Percentiles rank a stretch among this genome's conserved stretches.
Evolutionary conservation across 2,329 filamentous ascomycete genomes (phyloP).

Genomic region (Fusarium pseudonygamai): DNA sequence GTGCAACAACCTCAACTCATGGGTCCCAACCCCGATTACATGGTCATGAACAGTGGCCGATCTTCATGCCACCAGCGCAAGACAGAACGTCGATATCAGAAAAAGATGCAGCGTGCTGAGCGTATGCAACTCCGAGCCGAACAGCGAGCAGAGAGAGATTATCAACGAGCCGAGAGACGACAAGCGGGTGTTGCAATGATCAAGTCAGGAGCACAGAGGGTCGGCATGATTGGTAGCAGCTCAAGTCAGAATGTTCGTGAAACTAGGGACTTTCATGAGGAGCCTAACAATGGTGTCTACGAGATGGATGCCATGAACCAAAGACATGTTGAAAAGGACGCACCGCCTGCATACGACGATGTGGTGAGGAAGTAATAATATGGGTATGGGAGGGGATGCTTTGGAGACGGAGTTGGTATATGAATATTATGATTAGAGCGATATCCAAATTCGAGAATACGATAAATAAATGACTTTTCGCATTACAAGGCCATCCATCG

Average conservation of each 20-base stretch:
- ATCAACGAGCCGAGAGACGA: constrained; percentile 20
- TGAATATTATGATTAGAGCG: not conserved
- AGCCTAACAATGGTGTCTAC: constrained; percentile 5
- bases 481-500: not conserved
- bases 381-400: not conserved
- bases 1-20: constrained; percentile 5
- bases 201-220: constrained; percentile 6
- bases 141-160: constrained; percentile 25
- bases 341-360: constrained; percentile 38
- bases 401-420: not conserved
- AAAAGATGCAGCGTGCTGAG: constrained; percentile 33
- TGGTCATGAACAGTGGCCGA: not conserved
- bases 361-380: constrained; percentile 19
- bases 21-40: not conserved
- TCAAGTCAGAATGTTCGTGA: not conserved
- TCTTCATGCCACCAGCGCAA: constrained; percentile 19
- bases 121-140: constrained; percentile 35
- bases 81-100: constrained; percentile 32
- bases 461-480: not conserved
- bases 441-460: not conserved
- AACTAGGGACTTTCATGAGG: not conserved
- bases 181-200: constrained; percentile 17
- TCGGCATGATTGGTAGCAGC: not conserved
- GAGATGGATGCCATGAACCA: constrained; percentile 7
- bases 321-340: constrained; percentile 7